Base-by-base conservation (phyloP, 345 rosid species). In the Melaleuca alternifolia region DNA sequence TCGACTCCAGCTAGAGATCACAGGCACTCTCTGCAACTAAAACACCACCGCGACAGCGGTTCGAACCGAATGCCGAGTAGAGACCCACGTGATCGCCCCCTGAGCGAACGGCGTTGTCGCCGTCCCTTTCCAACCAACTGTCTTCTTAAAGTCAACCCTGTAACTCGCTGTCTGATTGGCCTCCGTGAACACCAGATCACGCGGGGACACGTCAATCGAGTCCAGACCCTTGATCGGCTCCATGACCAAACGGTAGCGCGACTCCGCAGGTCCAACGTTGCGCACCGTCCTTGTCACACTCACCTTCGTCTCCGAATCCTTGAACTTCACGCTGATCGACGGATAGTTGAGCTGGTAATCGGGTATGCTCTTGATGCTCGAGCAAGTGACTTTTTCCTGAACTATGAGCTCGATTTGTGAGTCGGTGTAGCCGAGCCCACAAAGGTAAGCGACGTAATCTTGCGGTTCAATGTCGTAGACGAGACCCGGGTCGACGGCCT, bases 401-500 rank as follows among this genome's bases (percentile, higher is more conserved):
- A 54, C 89, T 51, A 91, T n/a, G 46, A 86, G 41, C 26, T 84
- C 52, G 51, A 90, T 88, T 82, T 87, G 53, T 13, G 81, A 23
- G 33, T 91, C 91, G 11, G 57, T 90, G 89, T 93, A 94, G 59
- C 88, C 89, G 57, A 84, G 88, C 24, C 93, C 89, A 20, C 94
- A 94, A 7, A 93, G 79, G 85, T 90, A 91, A 20, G 87, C 91
- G 28, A 92, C 84, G 50, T 94, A 93, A 51, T 93, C 93, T 28
- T 89, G 57, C 0, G 89, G 88, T 20, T 87, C 86, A 71, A 95
- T 89, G 65, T 94, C 96, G 84, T 94, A 93, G 7, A 96, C 65
- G 5, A 96, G 89, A 71, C 96, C 96, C 2, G 95, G 95, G 44
- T 91, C 88, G 50, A 88, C 87, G 37, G 98, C 98, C 28, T 81